phyloP scores from a whole-genome alignment of 371 early-diverging fungal genomes.

The Syncephalastrum monosporum region DNA sequence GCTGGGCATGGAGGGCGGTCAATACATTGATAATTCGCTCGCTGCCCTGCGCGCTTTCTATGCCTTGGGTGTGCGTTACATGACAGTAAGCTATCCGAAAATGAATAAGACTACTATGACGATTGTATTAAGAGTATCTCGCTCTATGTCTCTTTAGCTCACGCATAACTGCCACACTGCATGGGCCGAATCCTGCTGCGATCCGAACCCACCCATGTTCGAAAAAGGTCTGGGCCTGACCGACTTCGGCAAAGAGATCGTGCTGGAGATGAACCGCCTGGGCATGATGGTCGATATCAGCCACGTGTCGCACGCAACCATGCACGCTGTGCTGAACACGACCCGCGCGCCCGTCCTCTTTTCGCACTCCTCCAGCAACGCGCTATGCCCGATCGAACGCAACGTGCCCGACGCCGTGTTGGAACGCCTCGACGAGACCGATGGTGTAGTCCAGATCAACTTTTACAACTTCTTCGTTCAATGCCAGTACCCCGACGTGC shows the following conservation, averaged over 20 bases:
- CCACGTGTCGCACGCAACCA: conserved; percentile 64
- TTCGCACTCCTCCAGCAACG: conserved; percentile 60
- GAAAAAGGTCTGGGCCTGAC: conserved; percentile 52
- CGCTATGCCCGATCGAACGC: conserved; percentile 53
- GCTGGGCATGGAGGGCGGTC: conserved; percentile 71
- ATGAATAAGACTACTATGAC: background rate
- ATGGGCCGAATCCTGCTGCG: conserved; percentile 67
- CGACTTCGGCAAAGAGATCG: conserved; percentile 51
- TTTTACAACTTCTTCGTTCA: conserved; percentile 54
- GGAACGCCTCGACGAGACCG: conserved; percentile 43
- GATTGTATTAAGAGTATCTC: background rate
- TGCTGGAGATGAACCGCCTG: conserved; percentile 67
- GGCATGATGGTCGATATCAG: conserved; percentile 73
- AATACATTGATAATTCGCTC: conserved; percentile 63
- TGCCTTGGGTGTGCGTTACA: conserved; percentile 64
- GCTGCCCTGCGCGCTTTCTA: conserved; percentile 54
- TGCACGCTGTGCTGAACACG: conserved; percentile 55
- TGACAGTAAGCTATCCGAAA: conserved; percentile 48
- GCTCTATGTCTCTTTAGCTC: conserved; percentile 23
- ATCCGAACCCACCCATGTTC: conserved; percentile 46
- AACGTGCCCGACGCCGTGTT: conserved; percentile 71
- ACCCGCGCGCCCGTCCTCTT: conserved; percentile 64
- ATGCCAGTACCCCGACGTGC: conserved; percentile 31
- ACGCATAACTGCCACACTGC: conserved; percentile 69
- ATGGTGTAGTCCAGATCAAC: conserved; percentile 70